phyloP scores from a whole-genome alignment of 345 rosid species.

The Moricandia moricandioides region DNA sequence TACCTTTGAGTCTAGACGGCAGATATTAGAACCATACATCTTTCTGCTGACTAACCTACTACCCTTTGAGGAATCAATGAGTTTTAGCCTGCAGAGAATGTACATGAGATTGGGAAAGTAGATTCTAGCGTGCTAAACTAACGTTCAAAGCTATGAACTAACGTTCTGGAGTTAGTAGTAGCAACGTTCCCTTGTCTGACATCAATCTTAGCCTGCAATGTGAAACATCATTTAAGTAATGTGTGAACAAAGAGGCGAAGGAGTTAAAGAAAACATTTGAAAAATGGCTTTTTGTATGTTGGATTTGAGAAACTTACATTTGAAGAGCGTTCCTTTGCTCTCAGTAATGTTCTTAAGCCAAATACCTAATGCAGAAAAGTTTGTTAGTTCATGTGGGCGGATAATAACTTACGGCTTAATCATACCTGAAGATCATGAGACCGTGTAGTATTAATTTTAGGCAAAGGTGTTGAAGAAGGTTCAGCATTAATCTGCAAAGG shows the following conservation, averaged over 20 bases:
- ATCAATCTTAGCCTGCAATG: constrained; percentile 25
- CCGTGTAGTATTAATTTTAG: constrained; percentile 5
- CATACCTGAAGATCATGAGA: constrained; percentile 28
- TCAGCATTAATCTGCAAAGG: constrained; percentile 18
- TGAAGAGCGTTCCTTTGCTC: constrained; percentile 27
- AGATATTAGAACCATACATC: constrained; percentile 17
- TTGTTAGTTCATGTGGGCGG: not conserved
- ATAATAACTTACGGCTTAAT: not conserved
- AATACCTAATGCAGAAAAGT: constrained; percentile 18
- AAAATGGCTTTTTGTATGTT: not conserved
- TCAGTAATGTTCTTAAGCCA: constrained; percentile 24
- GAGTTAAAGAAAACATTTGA: not conserved
- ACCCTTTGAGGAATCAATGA: constrained; percentile 11
- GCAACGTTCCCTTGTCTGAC: not conserved
- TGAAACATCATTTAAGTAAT: not conserved
- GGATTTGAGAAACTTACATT: constrained; percentile 18
- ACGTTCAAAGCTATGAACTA: constrained; percentile 20
- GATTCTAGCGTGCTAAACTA: not conserved
- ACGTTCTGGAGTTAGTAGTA: constrained; percentile 24
- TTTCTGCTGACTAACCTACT: constrained; percentile 5
- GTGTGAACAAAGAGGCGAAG: not conserved
- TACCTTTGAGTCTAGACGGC: constrained; percentile 7
- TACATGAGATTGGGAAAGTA: not conserved
- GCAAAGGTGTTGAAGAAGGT: constrained; percentile 21
- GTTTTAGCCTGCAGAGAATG: constrained; percentile 20